phyloP scores from a whole-genome alignment of 2,329 filamentous ascomycete species.

The Pezicula carpinea region DNA sequence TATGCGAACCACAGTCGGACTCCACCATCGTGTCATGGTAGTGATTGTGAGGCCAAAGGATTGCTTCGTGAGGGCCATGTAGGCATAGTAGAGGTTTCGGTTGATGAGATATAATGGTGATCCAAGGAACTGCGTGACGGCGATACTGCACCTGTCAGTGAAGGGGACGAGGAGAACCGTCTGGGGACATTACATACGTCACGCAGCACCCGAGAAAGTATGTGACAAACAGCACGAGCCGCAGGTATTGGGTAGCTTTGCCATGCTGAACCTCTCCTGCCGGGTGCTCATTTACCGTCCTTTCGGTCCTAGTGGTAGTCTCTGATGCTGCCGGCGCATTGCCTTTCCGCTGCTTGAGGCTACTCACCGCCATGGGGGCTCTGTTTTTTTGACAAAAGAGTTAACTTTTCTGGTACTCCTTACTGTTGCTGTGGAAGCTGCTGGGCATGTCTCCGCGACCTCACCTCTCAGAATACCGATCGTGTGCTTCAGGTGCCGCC shows the following conservation, averaged over 20 bases:
- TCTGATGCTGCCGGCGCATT: constrained; percentile 3
- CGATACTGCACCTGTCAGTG: constrained; percentile 45
- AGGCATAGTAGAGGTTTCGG: constrained; percentile 74
- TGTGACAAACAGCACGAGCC: constrained; percentile 20
- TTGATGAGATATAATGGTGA: constrained; percentile 72
- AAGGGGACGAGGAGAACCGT: neutral
- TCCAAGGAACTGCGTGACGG: constrained; percentile 70
- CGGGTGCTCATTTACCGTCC: constrained; percentile 24
- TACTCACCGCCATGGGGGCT: constrained; percentile 17
- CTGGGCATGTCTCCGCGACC: neutral
- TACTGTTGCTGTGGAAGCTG: no score
- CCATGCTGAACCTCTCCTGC: constrained; percentile 29
- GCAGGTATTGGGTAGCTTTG: constrained; percentile 20
- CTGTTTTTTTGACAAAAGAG: neutral
- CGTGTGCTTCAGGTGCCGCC: constrained; percentile 13
- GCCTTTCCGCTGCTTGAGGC: constrained; percentile 22
- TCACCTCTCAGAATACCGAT: constrained; percentile 5
- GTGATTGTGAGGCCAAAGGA: constrained; percentile 75
- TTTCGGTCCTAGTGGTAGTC: constrained; percentile 7
- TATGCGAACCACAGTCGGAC: constrained; percentile 76
- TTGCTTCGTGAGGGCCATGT: constrained; percentile 83
- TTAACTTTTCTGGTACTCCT: neutral
- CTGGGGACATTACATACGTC: constrained; percentile 20
- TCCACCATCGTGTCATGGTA: constrained; percentile 81
- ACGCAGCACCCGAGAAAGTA: constrained; percentile 25